Percentiles rank a stretch among this genome's conserved stretches.
These are phyloP conservation scores for Solanum clarkiae DNA, from an alignment of 257 asterid species.

Conservation along the genomic window DNA sequence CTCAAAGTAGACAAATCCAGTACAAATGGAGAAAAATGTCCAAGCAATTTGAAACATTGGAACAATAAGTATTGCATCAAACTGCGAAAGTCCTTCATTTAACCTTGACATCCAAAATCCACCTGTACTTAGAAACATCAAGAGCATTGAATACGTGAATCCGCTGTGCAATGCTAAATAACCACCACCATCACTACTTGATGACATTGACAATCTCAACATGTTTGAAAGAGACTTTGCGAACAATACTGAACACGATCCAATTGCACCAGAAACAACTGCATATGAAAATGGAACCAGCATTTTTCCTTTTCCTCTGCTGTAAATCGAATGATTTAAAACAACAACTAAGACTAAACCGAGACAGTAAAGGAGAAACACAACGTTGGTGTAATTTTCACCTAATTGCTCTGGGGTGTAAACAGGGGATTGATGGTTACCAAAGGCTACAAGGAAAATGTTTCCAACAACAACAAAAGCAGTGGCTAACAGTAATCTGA, in stretches of 20 bases:
- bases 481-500: slow-evolving; percentile 72
- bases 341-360: slow-evolving; percentile 48
- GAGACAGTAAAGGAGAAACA: slow-evolving; percentile 74
- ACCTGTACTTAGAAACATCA: slow-evolving; percentile 79
- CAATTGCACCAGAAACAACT: slow-evolving; percentile 89
- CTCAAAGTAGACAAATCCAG: slow-evolving; percentile 93
- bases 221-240: slow-evolving; percentile 94
- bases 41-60: slow-evolving; percentile 98
- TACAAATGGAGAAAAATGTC: slow-evolving; percentile 95
- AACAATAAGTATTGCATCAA: slow-evolving; percentile 90
- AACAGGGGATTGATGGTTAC: slow-evolving; percentile 98
- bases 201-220: slow-evolving; percentile 65
- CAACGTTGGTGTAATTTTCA: slow-evolving; percentile 59
- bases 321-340: slow-evolving; percentile 51
- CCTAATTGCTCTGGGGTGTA: slow-evolving; percentile 84
- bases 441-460: slow-evolving; percentile 94
- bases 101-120: slow-evolving; percentile 99
- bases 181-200: slow-evolving; percentile 13
- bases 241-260: slow-evolving; percentile 86
- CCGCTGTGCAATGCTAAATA: slow-evolving; percentile 62
- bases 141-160: slow-evolving; percentile 83
- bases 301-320: slow-evolving; percentile 54
- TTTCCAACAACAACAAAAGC: slow-evolving; percentile 90
- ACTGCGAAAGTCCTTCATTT: slow-evolving; percentile 80
- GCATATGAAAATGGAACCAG: slow-evolving; percentile 90